These are phyloP conservation scores for Botrytis fabae DNA, from an alignment of 2,329 filamentous ascomycete species.

Conservation along the genomic window DNA sequence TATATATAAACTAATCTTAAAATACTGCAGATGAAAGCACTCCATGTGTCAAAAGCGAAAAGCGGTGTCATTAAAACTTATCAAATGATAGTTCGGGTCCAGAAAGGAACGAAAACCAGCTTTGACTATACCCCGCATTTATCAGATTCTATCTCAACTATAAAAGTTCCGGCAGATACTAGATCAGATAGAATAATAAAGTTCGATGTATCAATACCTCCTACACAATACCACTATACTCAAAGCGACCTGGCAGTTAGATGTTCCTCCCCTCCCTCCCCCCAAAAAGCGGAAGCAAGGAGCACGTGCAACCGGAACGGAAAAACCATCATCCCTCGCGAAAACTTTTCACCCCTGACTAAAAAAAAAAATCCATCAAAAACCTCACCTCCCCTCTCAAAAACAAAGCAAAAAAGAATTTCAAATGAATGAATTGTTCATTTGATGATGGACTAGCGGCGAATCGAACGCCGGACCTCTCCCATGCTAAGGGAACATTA, in stretches of 20 bases:
- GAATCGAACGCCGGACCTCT: constrained; percentile 3
- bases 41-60: not conserved
- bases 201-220: not conserved
- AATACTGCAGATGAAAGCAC: not conserved
- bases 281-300: too few relatives aligned
- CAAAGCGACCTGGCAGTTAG: not conserved
- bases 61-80: not conserved
- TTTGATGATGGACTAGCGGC: not conserved
- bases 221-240: too few relatives aligned
- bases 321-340: not conserved
- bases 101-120: not conserved
- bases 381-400: not conserved
- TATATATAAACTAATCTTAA: not conserved
- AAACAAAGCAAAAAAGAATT: rapidly evolving
- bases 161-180: not conserved
- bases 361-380: not conserved
- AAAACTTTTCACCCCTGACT: not conserved
- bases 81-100: not conserved
- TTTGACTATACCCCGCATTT: not conserved
- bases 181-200: not conserved
- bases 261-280: too few relatives aligned
- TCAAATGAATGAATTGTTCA: not conserved
- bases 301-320: not conserved
- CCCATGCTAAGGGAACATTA: constrained; percentile 1
- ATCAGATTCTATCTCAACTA: not conserved